A percentile compares a stretch with the other conserved stretches of the same genome.
phyloP scores from a whole-genome alignment of 345 rosid genomes.

The Euclidium syriacum region DNA sequence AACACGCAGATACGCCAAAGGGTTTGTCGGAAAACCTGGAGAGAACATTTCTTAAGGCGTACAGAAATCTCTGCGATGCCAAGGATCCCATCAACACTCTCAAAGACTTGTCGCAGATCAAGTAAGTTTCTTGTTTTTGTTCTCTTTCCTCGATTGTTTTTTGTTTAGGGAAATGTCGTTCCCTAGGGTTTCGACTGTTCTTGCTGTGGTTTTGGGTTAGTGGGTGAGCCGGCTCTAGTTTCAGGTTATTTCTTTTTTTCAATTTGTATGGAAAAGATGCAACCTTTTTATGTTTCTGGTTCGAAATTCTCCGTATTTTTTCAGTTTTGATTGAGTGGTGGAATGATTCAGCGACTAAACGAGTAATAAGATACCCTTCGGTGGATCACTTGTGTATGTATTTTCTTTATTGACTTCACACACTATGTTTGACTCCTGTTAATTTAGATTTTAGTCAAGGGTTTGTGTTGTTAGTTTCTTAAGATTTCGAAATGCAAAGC shows the following conservation, averaged over 20 bases:
- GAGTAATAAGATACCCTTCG: not conserved
- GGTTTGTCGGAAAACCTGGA: conserved; percentile 67
- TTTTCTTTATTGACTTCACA: not conserved
- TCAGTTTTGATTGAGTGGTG: not conserved
- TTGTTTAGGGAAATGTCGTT: not conserved
- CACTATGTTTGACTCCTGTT: not conserved
- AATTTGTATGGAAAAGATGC: not conserved
- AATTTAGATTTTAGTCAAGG: not conserved
- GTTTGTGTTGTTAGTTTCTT: not conserved
- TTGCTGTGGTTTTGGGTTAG: not conserved
- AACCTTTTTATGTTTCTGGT: not conserved
- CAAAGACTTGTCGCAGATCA: conserved; percentile 69
- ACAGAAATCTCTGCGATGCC: conserved; percentile 45
- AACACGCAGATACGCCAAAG: conserved; percentile 56
- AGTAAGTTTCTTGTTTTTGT: conserved; percentile 38
- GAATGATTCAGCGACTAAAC: not conserved
- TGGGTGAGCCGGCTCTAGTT: not conserved
- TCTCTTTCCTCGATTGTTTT: not conserved
- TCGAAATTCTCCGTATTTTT: not conserved
- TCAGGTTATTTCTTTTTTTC: not conserved
- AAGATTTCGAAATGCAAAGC: not conserved
- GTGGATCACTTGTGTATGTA: not conserved
- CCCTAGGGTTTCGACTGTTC: not conserved
- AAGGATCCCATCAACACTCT: conserved; percentile 51
- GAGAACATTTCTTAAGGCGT: conserved; percentile 56